These are phyloP conservation scores for Erysiphe pulchra DNA, from an alignment of 2,329 filamentous ascomycete species.

Conservation along the genomic window DNA sequence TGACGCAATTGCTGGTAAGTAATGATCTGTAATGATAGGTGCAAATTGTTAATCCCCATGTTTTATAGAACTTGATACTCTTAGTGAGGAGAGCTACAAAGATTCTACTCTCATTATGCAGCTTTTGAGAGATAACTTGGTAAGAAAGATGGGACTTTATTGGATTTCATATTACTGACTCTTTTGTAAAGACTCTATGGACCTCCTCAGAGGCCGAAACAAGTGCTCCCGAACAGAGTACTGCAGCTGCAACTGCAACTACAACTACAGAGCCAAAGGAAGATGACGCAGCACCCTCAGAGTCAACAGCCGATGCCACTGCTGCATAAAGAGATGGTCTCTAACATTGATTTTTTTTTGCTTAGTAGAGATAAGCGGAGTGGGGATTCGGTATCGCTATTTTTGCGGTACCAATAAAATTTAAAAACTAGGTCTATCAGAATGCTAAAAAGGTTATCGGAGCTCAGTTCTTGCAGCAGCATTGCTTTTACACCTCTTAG, in stretches of 20 bases:
- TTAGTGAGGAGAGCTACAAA: constrained; percentile 95
- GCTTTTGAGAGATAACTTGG: constrained; percentile 83
- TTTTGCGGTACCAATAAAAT: constrained; percentile 7
- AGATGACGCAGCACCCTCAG: constrained; percentile 22
- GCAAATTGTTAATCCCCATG: constrained; percentile 1
- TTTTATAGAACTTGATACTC: constrained; percentile 53
- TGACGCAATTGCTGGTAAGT: constrained; percentile 67
- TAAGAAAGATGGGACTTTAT: constrained; percentile 2
- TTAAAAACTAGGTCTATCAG: too few relatives aligned
- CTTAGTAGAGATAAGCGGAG: constrained; percentile 10
- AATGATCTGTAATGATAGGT: neutral
- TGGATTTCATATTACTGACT: neutral
- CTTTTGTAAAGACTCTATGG: constrained; percentile 62
- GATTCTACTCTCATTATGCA: constrained; percentile 99
- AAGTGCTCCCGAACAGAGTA: constrained; percentile 2
- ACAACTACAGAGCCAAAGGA: constrained; percentile 25
- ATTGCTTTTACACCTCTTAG: constrained; percentile 11
- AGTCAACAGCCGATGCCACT: constrained; percentile 10
- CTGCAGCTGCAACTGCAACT: constrained; percentile 25
- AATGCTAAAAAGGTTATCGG: constrained; percentile 1
- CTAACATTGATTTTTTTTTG: constrained; percentile 13
- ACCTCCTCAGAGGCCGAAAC: constrained; percentile 85
- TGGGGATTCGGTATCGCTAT: constrained; percentile 11
- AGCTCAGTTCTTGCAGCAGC: constrained; percentile 10
- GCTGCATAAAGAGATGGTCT: constrained; percentile 11